Evolutionary conservation across 2,329 filamentous ascomycete species (phyloP), one percentile per base, ranked within the genome.

Genomic region (Penicillium sp.): DNA sequence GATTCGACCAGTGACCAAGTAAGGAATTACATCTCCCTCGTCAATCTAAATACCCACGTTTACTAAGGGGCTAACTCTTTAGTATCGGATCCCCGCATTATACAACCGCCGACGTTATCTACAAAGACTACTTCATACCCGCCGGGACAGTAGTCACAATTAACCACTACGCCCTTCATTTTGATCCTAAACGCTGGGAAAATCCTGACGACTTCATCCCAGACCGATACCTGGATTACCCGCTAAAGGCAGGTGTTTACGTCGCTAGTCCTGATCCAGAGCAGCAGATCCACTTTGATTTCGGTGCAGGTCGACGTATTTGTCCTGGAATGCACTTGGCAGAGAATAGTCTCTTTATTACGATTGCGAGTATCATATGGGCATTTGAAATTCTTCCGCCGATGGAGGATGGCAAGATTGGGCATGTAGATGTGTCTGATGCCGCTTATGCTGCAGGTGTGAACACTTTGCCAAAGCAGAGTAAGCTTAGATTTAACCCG

Each of bases 241-340:
- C 19, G 2, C 29, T 48, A 3, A 47, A 35, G 16, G 23, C 39
- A 13, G 43, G 31, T 19, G 56, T 42, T 6, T 55, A 55, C 31
- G 49, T 48, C 1, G 53, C 57, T 11, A 37, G 21, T 14, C 14
- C 47, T 10, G 35, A 59, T 39, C 49, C 53, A 2, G 31, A 45
- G 23, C 37, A 55, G 11, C 57, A 53, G 16, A 50, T 55, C 35
- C 52, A 59, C n/a, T 59, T 31, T n/a, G 33, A 47, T 21, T 57
- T 53, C 31, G 50, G 55, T 16, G 44, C 55, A 8, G 55, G 55
- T 1, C 33, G 55, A 10, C 50, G 55, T 1, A 53, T 47, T 14
- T 57, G 55, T 31, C 55, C 55, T 4, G 55, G 55, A 1, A 51
- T 46, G 16, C 35, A 51, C 6, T 39, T 53, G 1, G 55, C 55